Evolutionary conservation across 257 asterid genomes (phyloP), one percentile per base, ranked within the genome.

Genomic region (Pogostemon cablin): DNA sequence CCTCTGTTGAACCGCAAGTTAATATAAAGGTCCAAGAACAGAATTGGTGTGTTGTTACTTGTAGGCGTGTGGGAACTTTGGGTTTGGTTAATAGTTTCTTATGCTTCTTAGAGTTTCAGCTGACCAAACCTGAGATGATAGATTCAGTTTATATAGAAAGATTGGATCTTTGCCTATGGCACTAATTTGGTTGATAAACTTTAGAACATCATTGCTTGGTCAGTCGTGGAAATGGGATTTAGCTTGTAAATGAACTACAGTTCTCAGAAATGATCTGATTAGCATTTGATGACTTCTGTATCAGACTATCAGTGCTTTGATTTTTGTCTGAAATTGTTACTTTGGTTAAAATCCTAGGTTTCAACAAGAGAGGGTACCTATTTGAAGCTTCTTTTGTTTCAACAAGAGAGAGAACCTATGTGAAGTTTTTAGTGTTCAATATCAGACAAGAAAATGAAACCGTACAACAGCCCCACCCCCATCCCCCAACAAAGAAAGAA

Each of bases 141-240:
- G 40, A 17, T 55, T 48, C 39, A 38, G 20, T 35, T 41, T 71
- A 44, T 41, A 6, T 11, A 3, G 52, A 44, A 25, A 25, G 65
- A 60, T 50, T 60, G 56, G 67, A 77, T 66, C 44, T 12, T 72
- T 67, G 9, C 17, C 55, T 6, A 35, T 12, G 61, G 11, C 6
- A 2, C 17, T 10, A 2, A 6, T 20, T 37, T 20, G 15, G 38
- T 15, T 43, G 5, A 11, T 32, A 44, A 37, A 47, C 52, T 1
- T 12, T 15, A 46, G 44, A 63, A 9, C 20, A 49, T 61, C 52
- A 43, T 35, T 7, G 60, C 20, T 64, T 56, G 60, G n/a, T 7
- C 15, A 42, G 37, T 4, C 12, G 50, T 58, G 64, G 10, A 15
- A 8, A 65, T 52, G 50, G 11, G 50, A 43, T 44, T 9, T 39